Conservation (phyloP, 768 basidiomycete species). For the Russula ochroleuca region DNA sequence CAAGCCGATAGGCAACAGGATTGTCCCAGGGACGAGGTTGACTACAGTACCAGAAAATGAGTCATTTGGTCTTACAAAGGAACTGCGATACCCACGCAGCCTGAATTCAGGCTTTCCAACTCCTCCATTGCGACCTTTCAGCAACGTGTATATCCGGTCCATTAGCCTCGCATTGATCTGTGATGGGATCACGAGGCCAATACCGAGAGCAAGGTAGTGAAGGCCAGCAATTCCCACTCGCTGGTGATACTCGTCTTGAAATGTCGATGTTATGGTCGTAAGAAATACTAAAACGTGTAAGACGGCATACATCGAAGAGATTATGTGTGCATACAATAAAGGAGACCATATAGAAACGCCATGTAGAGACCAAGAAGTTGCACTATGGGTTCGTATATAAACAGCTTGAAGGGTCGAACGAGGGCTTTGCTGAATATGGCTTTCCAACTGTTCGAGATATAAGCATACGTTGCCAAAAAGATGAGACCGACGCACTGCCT, state of each 20-base stretch:
- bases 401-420: constrained; percentile 63
- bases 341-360: constrained; percentile 56
- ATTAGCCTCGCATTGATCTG: constrained; percentile 51
- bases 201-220: constrained; percentile 66
- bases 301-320: background rate
- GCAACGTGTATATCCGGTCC: constrained; percentile 52
- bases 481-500: constrained; percentile 39
- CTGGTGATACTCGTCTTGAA: constrained; percentile 51
- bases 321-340: constrained; percentile 24
- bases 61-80: background rate
- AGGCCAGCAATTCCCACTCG: constrained; percentile 56
- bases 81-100: constrained; percentile 38
- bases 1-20: constrained; percentile 61
- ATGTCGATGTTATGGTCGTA: constrained; percentile 60
- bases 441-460: constrained; percentile 44
- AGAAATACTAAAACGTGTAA: constrained; percentile 49
- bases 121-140: constrained; percentile 51
- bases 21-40: constrained; percentile 53
- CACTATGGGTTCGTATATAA: constrained; percentile 57
- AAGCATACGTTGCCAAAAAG: background rate
- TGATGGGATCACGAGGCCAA: constrained; percentile 52
- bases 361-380: constrained; percentile 65
- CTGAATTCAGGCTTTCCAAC: constrained; percentile 52
- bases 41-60: constrained; percentile 36
- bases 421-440: constrained; percentile 50